Evolutionary conservation across 768 basidiomycete genomes (phyloP).

Genomic region (Leccinum incarnatum): DNA sequence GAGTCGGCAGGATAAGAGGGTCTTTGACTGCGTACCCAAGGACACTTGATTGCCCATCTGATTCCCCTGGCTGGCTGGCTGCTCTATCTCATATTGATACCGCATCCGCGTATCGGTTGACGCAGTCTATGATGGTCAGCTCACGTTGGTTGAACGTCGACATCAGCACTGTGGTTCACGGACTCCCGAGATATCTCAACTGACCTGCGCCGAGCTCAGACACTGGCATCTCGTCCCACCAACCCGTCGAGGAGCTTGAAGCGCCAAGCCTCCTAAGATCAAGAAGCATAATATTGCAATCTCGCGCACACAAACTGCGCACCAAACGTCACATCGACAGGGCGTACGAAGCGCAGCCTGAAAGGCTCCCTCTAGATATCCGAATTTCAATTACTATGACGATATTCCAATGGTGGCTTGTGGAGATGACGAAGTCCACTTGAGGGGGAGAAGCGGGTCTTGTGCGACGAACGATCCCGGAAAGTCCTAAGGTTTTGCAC

Average conservation of each 20-base stretch:
- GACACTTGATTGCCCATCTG: not conserved
- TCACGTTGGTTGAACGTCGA: not conserved
- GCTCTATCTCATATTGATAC: not conserved
- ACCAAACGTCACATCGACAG: not conserved
- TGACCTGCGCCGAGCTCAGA: not conserved
- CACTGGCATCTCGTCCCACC: not conserved
- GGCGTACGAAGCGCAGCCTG: not conserved
- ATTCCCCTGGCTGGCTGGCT: not conserved
- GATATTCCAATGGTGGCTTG: not conserved
- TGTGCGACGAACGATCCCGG: not conserved
- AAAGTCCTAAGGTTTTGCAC: not conserved
- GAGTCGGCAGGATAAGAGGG: slow-evolving; percentile 6
- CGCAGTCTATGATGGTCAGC: not conserved
- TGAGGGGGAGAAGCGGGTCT: not conserved
- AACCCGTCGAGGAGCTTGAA: not conserved
- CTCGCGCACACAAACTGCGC: not conserved
- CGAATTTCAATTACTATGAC: slow-evolving; percentile 1
- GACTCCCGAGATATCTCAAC: not conserved
- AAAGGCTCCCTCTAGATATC: not conserved
- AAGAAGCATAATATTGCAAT: not conserved
- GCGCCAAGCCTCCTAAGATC: not conserved
- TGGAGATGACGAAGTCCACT: not conserved
- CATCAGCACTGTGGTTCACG: not conserved
- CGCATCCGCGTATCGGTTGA: not conserved
- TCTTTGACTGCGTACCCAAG: not conserved